Evolutionary conservation across 257 asterid species (phyloP).

Genomic region (Cinchona pubescens): DNA sequence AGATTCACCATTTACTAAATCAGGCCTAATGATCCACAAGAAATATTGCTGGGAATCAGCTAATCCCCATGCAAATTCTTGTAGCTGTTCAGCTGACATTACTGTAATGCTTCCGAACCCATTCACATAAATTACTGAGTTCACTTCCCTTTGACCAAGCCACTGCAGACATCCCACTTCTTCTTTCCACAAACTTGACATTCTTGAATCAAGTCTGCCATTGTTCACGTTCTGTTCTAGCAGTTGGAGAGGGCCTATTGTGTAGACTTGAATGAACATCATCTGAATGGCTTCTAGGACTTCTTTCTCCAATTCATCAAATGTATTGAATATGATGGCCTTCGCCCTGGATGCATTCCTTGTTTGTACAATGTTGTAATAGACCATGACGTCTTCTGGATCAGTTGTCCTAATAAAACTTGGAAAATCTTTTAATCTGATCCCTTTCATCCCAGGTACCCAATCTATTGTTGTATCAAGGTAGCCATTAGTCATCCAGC

Average conservation of each 20-base stretch:
- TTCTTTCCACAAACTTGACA: constrained; percentile 59
- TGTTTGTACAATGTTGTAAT: constrained; percentile 44
- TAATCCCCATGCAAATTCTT: constrained; percentile 71
- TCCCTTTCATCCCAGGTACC: constrained; percentile 59
- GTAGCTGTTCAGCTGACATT: constrained; percentile 39
- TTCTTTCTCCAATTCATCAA: constrained; percentile 42
- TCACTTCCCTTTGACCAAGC: constrained; percentile 42
- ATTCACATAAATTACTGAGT: constrained; percentile 59
- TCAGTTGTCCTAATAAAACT: constrained; percentile 57
- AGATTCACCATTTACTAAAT: constrained; percentile 44
- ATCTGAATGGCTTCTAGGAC: constrained; percentile 44
- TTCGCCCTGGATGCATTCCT: constrained; percentile 41
- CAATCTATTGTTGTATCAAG: constrained; percentile 49
- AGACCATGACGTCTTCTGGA: constrained; percentile 52
- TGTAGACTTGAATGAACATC: constrained; percentile 34
- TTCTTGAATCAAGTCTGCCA: constrained; percentile 24
- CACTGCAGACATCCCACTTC: constrained; percentile 49
- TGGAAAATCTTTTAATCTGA: constrained; percentile 60
- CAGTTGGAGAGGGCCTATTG: constrained; percentile 60
- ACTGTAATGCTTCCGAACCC: constrained; percentile 69
- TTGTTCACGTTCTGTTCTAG: constrained; percentile 26
- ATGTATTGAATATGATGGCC: constrained; percentile 55
- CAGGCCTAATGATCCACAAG: constrained; percentile 67
- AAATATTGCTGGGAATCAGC: constrained; percentile 46
- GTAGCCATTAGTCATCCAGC: constrained; percentile 46